Evolutionary conservation across 208 protist genomes (phyloP).

Genomic region (Leishmania guyanensis): DNA sequence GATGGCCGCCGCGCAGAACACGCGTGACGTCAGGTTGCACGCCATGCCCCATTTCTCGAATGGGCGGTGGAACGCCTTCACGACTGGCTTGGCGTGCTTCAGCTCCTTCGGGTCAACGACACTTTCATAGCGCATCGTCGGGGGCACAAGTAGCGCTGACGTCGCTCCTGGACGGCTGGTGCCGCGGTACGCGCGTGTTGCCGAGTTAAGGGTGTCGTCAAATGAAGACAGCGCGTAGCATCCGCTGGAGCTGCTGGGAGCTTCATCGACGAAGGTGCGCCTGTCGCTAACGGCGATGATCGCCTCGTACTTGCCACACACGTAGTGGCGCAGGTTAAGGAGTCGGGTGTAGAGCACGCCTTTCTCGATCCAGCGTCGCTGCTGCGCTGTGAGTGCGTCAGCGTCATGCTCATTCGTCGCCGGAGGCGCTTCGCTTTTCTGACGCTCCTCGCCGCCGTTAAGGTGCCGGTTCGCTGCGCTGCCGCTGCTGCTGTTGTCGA

Average conservation of each 20-base stretch:
- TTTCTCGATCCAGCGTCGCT: constrained; percentile 17
- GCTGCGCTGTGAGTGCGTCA: constrained; percentile 3
- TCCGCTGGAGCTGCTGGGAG: background rate
- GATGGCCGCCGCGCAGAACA: constrained; percentile 76
- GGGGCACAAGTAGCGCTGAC: constrained; percentile 22
- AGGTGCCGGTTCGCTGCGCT: background rate
- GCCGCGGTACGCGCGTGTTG: constrained; percentile 6
- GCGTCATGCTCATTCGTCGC: background rate
- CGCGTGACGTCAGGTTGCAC: constrained; percentile 50
- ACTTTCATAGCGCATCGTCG: constrained; percentile 56
- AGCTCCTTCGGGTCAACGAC: constrained; percentile 72
- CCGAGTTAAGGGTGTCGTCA: constrained; percentile 15
- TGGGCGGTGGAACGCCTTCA: constrained; percentile 62
- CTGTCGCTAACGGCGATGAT: constrained; percentile 1
- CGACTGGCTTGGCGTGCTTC: constrained; percentile 38
- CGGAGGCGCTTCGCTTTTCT: constrained; percentile 28
- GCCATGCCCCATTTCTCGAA: constrained; percentile 78
- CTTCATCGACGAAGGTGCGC: background rate
- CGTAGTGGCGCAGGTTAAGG: constrained; percentile 21
- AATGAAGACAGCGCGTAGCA: background rate
- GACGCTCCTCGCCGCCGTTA: constrained; percentile 9
- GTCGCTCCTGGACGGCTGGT: background rate
- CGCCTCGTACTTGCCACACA: constrained; percentile 18
- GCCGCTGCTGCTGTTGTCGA: constrained; percentile 17
- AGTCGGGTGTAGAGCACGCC: constrained; percentile 32